Evolutionary conservation across 1,139 yeast species (phyloP).

Genomic region (Pichia sp.): DNA sequence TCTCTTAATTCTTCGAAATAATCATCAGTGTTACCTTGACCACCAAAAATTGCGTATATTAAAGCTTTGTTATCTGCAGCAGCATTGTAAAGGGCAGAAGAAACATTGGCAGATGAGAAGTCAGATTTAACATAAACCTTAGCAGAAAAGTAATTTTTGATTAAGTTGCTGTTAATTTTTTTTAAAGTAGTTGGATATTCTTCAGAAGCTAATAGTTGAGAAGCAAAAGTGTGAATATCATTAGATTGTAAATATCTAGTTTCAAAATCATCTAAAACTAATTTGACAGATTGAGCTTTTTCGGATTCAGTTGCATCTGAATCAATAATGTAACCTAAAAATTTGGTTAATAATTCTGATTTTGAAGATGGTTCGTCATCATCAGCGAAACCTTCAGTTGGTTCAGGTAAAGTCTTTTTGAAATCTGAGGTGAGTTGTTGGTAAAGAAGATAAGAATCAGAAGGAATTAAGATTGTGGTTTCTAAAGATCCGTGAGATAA

Average conservation of each 20-base stretch:
- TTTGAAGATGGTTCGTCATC: constrained; percentile 88
- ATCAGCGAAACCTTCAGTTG: constrained; percentile 78
- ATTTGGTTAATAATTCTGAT: constrained; percentile 78
- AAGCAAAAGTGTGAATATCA: constrained; percentile 89
- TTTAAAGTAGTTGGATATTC: constrained; percentile 57
- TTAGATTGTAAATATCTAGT: constrained; percentile 64
- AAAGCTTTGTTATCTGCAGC: constrained; percentile 48
- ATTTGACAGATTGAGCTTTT: constrained; percentile 53
- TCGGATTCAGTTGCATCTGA: constrained; percentile 35
- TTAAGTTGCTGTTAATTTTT: constrained; percentile 62
- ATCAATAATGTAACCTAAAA: constrained; percentile 63
- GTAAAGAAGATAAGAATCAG: constrained; percentile 69
- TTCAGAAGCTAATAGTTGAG: constrained; percentile 52
- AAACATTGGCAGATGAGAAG: constrained; percentile 38
- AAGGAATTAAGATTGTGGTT: constrained; percentile 82
- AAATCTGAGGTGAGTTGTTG: constrained; percentile 88
- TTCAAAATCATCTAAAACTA: constrained; percentile 78
- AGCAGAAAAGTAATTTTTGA: constrained; percentile 59
- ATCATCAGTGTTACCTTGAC: constrained; percentile 98
- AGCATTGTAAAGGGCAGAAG: constrained; percentile 53
- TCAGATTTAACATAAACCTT: constrained; percentile 26
- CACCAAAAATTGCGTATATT: constrained; percentile 87
- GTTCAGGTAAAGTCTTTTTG: constrained; percentile 65
- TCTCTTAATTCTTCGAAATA: constrained; percentile 95
- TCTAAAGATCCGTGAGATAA: constrained; percentile 83